These are phyloP conservation scores for Fraxinus ornus DNA, from an alignment of 305 asterid genomes.

Conservation along the genomic window DNA sequence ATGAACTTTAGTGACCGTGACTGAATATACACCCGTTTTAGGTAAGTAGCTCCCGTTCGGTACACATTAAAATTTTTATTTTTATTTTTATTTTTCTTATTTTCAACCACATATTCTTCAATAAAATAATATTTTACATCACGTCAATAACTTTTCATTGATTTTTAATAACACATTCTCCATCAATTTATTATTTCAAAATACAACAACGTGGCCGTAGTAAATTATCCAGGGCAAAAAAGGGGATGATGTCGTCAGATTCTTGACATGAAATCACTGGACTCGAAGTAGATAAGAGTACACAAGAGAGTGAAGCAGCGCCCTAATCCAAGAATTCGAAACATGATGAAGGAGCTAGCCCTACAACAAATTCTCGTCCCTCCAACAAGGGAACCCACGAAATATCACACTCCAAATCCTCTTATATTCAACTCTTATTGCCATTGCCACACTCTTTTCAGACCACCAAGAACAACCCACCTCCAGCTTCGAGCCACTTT, in stretches of 20 bases:
- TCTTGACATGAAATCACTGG: not conserved
- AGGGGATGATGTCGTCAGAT: not conserved
- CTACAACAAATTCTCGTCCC: conserved; percentile 36
- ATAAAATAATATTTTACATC: no score
- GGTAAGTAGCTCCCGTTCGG: no score
- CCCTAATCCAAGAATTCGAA: not conserved
- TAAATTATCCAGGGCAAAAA: not conserved
- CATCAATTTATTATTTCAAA: no score
- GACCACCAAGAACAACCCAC: conserved; percentile 4
- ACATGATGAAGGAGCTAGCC: conserved; percentile 45
- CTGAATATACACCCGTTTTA: no score
- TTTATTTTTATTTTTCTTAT: no score
- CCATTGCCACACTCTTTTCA: not conserved
- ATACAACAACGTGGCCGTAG: no score
- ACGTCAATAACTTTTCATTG: no score
- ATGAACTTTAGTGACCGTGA: no score
- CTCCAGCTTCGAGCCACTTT: conserved; percentile 23
- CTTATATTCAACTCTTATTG: not conserved
- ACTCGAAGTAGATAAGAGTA: not conserved
- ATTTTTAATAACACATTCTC: no score
- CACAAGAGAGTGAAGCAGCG: not conserved
- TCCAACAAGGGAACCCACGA: conserved; percentile 27
- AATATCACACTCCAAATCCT: conserved; percentile 1
- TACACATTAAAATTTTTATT: no score
- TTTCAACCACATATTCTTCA: no score